These are phyloP conservation scores for Phytophthora niederhauseri DNA, from an alignment of 352 stramenopile species.

Conservation along the genomic window DNA sequence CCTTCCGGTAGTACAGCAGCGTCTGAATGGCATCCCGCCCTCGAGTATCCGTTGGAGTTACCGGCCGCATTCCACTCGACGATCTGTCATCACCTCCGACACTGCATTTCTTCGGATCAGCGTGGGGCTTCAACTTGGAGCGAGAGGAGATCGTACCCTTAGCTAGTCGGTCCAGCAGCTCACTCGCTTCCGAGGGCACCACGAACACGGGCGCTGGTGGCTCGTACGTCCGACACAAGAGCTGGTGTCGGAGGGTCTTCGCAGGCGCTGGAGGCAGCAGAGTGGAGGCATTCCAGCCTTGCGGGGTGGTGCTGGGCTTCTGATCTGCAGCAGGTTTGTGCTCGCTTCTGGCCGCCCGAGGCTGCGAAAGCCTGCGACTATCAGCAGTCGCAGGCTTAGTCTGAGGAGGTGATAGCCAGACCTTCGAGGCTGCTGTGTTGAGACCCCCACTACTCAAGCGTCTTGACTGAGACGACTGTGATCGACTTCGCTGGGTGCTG, in stretches of 20 bases:
- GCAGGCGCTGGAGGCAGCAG: slow-evolving; percentile 33
- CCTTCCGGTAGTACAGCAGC: slow-evolving; percentile 64
- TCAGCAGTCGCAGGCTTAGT: slow-evolving; percentile 4
- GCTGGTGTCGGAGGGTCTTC: slow-evolving; percentile 62
- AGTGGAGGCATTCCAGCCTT: slow-evolving; percentile 65
- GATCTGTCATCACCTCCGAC: slow-evolving; percentile 4
- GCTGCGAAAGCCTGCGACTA: not conserved
- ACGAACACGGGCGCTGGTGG: slow-evolving; percentile 48
- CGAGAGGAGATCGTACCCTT: slow-evolving; percentile 66
- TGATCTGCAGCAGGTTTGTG: slow-evolving; percentile 11
- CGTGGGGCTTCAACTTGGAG: slow-evolving; percentile 39
- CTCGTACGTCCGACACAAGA: slow-evolving; percentile 59
- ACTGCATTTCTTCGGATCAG: not conserved
- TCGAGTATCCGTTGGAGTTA: slow-evolving; percentile 32
- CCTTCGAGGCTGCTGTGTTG: not conserved
- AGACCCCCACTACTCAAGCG: not conserved
- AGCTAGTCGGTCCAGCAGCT: slow-evolving; percentile 49
- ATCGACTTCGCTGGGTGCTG: slow-evolving; percentile 1
- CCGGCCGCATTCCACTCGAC: not conserved
- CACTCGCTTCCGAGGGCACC: slow-evolving; percentile 33
- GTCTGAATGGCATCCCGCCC: slow-evolving; percentile 60
- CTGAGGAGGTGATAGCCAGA: not conserved
- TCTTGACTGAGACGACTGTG: slow-evolving; percentile 11
- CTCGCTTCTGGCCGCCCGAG: slow-evolving; percentile 9
- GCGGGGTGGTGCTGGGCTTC: not conserved